Evolutionary conservation across 208 protist species (phyloP).

Genomic region (Acanthamoeba healyi): DNA sequence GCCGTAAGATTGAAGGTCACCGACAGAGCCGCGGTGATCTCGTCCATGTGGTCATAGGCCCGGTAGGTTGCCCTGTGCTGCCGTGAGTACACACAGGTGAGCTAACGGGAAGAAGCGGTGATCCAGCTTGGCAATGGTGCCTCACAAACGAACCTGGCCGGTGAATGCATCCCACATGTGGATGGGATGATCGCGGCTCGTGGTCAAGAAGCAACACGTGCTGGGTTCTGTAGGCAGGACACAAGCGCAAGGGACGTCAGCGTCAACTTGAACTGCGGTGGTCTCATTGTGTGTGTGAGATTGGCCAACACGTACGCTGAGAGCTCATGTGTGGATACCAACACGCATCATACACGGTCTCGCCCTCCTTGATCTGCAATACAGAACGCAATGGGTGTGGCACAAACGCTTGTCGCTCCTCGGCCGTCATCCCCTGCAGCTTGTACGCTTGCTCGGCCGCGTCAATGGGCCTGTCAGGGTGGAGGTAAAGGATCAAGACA

Average conservation of each 20-base stretch:
- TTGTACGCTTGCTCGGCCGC: neutral
- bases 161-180: conserved; percentile 72
- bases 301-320: neutral
- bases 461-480: neutral
- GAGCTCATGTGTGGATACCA: conserved; percentile 74
- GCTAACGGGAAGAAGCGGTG: neutral
- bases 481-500: neutral
- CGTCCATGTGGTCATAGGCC: conserved; percentile 57
- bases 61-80: conserved; percentile 64
- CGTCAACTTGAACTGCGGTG: too few relatives aligned
- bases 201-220: conserved; percentile 67
- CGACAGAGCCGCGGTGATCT: conserved; percentile 51
- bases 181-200: conserved; percentile 66
- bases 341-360: conserved; percentile 46
- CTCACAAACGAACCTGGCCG: conserved; percentile 4
- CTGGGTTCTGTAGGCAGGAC: conserved; percentile 54
- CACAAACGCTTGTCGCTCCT: neutral
- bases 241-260: too few relatives aligned
- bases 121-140: neutral
- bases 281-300: too few relatives aligned
- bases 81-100: neutral
- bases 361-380: conserved; percentile 20
- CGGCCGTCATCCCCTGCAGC: neutral
- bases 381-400: neutral
- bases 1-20: conserved; percentile 43